Percentiles rank a stretch among this genome's conserved stretches.
Evolutionary conservation across 163 green algal genomes (phyloP).

Genomic region (Smithsoniella earleae): DNA sequence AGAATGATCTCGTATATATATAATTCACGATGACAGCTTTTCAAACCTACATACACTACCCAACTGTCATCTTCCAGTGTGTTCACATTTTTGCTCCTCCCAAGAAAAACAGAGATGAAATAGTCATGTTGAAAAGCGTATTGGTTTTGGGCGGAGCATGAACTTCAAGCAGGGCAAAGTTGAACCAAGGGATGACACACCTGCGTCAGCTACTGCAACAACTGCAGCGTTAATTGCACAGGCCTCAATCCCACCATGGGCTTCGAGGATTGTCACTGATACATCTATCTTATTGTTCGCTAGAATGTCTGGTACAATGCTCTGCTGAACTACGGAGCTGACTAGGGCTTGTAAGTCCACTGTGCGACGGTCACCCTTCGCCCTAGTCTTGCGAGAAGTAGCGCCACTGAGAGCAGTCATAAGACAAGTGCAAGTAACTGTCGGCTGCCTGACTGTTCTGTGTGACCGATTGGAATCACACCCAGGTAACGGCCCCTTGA

Average conservation of each 20-base stretch:
- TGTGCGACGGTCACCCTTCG: not conserved
- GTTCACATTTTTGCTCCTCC: too few species aligned
- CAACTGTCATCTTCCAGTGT: not conserved
- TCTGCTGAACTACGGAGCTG: constrained; percentile 5
- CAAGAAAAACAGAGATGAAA: not conserved
- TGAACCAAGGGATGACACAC: not conserved
- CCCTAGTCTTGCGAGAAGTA: not conserved
- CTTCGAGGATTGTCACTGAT: constrained; percentile 21
- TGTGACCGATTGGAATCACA: not conserved
- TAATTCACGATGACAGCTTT: not conserved
- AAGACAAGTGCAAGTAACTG: not conserved
- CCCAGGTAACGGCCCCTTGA: constrained; percentile 4
- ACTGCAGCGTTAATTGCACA: constrained; percentile 26
- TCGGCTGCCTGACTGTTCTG: not conserved
- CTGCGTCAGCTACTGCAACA: constrained; percentile 10
- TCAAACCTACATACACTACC: not conserved
- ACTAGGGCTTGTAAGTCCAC: constrained; percentile 5
- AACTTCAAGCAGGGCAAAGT: not conserved
- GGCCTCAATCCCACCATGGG: constrained; percentile 11
- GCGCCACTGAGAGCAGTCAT: constrained; percentile 12
- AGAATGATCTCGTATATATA: not conserved
- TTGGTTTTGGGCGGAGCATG: not conserved
- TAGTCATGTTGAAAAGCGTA: too few species aligned
- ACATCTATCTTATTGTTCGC: not conserved
- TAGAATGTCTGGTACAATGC: constrained; percentile 26